A percentile compares a stretch with the other conserved stretches of the same genome.
These are phyloP conservation scores for Medicago ruthenica DNA, from an alignment of 306 rosid genomes.

Conservation along the genomic window DNA sequence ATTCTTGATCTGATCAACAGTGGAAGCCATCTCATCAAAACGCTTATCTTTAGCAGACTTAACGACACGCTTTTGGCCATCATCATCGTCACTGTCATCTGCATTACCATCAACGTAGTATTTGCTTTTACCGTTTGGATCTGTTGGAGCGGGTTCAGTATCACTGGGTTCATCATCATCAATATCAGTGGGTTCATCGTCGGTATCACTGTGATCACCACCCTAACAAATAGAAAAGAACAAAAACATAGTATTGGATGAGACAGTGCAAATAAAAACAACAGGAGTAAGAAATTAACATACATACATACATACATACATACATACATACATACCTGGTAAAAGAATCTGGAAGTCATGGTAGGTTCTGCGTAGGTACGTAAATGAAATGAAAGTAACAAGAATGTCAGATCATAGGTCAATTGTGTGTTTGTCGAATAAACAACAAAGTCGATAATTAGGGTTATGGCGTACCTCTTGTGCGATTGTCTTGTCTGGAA, in stretches of 20 bases:
- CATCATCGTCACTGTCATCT: conserved; percentile 79
- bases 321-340: not conserved
- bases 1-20: conserved; percentile 94
- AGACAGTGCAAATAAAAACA: not conserved
- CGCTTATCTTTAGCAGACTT: conserved; percentile 90
- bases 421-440: too few species aligned
- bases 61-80: conserved; percentile 71
- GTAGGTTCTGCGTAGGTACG: not conserved
- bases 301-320: too few species aligned
- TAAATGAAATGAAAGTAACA: not conserved
- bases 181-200: too few species aligned
- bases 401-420: too few species aligned
- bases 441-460: not conserved
- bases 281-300: not conserved
- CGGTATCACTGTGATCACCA: too few species aligned
- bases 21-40: conserved; percentile 81
- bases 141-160: too few species aligned
- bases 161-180: too few species aligned
- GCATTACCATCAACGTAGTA: conserved; percentile 50
- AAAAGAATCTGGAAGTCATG: not conserved
- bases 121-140: too few species aligned
- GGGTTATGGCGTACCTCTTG: too few species aligned
- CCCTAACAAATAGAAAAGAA: too few species aligned
- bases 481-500: too few species aligned
- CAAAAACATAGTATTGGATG: too few species aligned